Percentiles rank a stretch among this genome's conserved stretches.
Evolutionary conservation across 495 filamentous ascomycete genomes (phyloP).

Genomic region (Niebla homalea): DNA sequence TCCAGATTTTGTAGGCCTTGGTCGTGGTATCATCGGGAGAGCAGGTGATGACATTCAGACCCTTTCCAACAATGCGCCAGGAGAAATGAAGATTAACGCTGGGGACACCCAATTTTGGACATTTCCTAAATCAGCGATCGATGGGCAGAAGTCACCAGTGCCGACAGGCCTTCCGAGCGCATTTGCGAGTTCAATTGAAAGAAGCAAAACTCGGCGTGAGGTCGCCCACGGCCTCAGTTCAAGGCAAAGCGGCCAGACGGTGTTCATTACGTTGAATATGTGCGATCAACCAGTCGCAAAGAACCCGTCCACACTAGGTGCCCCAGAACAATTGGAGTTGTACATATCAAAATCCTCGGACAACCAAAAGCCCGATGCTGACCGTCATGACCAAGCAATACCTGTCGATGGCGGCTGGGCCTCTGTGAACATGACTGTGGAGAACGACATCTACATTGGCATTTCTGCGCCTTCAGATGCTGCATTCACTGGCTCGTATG

Average conservation of each 20-base stretch:
- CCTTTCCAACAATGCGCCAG: slow-evolving; percentile 52
- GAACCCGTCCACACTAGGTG: slow-evolving; percentile 1
- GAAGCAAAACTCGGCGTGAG: no score
- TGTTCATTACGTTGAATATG: slow-evolving; percentile 14
- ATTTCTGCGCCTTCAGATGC: slow-evolving; percentile 54
- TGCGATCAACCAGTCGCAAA: slow-evolving; percentile 15
- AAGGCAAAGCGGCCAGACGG: background rate
- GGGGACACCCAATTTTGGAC: slow-evolving; percentile 47
- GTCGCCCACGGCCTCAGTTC: background rate
- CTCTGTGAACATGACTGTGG: slow-evolving; percentile 37
- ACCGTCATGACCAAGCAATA: slow-evolving; percentile 26
- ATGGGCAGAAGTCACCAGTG: slow-evolving; percentile 19
- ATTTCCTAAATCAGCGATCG: slow-evolving; percentile 33
- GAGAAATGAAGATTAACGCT: slow-evolving; percentile 37
- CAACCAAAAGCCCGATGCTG: slow-evolving; percentile 57
- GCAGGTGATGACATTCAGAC: slow-evolving; percentile 30
- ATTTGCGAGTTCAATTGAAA: slow-evolving; percentile 3
- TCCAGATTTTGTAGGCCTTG: slow-evolving; percentile 44
- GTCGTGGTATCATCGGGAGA: slow-evolving; percentile 50
- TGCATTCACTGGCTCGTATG: slow-evolving; percentile 47
- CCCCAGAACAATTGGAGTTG: slow-evolving; percentile 58
- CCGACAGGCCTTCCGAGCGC: slow-evolving; percentile 29
- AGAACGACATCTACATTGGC: slow-evolving; percentile 56
- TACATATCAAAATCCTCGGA: slow-evolving; percentile 56
- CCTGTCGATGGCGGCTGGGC: slow-evolving; percentile 47